Base-by-base conservation (phyloP, 2,329 filamentous ascomycete species). In the Fusarium fujikuroi region DNA sequence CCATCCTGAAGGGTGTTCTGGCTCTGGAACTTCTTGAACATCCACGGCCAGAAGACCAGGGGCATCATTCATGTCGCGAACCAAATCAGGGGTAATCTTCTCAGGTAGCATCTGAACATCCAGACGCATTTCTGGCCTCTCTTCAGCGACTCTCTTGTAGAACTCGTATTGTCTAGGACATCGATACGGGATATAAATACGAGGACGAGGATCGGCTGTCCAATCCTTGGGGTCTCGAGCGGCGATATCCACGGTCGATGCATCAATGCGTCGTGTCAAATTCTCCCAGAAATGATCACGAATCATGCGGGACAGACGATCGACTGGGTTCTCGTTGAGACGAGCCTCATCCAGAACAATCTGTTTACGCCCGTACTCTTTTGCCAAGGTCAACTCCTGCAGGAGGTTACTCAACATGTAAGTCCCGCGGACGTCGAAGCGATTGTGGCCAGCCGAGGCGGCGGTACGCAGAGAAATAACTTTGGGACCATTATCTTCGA, bases 361-460 rank as follows among this genome's bases (percentile, higher is more conserved):
- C 79, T 94, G 92, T 82, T 95, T 94, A 69, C 94, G 92, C 66
- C 94, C 95, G 79, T 94, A 95, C 80, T 97, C 93, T 85, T 97
- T 92, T 73, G 96, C 96, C 75, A 98, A 88, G 3, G 93, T 96
- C 74, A 99, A 89, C 84, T 99, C 96, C 83, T 99, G 96, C 44
- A 98, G 87, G 50, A 98, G 90, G 81, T 98, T 99, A 71, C 95
- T 97, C 66, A 99, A 89, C 92, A 97, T 97, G 83, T 99, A 99
- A 37, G 94, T 98, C 78, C 96, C 96, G 74, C 95, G 93, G 70
- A 99, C 90, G 80, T 98, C 95, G 82, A 95, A 95, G 72, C 91
- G 91, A 79, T 95, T 95, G 85, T 93, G 90, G 46, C 95, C 95
- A 75, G 93, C 94, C 40, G 95, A 98, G 28, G 90, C 92, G 34